Conservation (phyloP, 805 yeast species). For the Kregervanrija pseudodelftensis region DNA sequence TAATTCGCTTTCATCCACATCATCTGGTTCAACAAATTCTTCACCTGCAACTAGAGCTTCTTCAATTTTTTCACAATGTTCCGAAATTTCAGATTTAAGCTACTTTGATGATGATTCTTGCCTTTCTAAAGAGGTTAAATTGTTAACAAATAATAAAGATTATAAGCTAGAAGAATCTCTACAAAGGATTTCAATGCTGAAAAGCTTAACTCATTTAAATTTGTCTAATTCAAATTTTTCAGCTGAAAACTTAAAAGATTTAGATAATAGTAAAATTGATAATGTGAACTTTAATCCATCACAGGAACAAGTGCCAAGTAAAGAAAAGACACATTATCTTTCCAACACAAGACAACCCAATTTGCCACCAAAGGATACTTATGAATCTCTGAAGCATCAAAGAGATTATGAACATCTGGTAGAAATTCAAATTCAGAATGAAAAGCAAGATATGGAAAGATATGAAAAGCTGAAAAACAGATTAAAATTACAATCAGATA, state of each 20-base stretch:
- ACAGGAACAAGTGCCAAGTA: constrained; percentile 5
- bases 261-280: not conserved
- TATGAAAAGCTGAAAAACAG: constrained; percentile 28
- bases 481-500: constrained; percentile 27
- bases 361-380: constrained; percentile 56
- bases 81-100: constrained; percentile 23
- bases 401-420: constrained; percentile 42
- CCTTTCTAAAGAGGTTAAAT: constrained; percentile 30
- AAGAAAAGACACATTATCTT: constrained; percentile 19
- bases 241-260: constrained; percentile 1
- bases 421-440: constrained; percentile 33
- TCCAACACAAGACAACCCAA: constrained; percentile 55
- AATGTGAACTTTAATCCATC: not conserved
- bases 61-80: constrained; percentile 34
- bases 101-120: constrained; percentile 16
- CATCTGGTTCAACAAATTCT: constrained; percentile 14
- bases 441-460: constrained; percentile 27
- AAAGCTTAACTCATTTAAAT: constrained; percentile 12
- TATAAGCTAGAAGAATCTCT: constrained; percentile 30
- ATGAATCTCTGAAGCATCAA: constrained; percentile 49
- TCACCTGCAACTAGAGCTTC: constrained; percentile 37
- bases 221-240: constrained; percentile 1
- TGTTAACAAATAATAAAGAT: constrained; percentile 28
- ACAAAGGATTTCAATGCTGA: constrained; percentile 28
- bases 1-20: not conserved